Evolutionary conservation across 2,329 filamentous ascomycete species (phyloP).

Genomic region (Sphaerulina musiva): DNA sequence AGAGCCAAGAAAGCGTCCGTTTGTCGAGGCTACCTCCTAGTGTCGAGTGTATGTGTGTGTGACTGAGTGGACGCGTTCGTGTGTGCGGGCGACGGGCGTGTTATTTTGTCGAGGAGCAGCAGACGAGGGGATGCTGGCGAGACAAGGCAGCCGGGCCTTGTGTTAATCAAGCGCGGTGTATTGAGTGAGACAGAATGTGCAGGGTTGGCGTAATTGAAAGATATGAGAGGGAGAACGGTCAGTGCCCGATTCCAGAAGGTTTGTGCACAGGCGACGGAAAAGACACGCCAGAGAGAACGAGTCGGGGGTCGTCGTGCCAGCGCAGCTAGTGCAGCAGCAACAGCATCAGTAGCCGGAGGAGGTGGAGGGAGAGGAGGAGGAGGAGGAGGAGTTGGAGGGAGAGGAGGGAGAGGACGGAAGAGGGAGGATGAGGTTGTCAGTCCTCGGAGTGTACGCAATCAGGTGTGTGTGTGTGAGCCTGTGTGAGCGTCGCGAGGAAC

Average conservation of each 20-base stretch:
- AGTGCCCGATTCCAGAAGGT: conserved; percentile 21
- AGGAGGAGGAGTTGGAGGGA: too few species aligned
- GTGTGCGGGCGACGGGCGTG: background rate
- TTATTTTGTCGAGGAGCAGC: conserved; percentile 5
- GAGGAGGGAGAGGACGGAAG: too few species aligned
- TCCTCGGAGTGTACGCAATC: too few species aligned
- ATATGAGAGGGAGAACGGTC: conserved; percentile 11
- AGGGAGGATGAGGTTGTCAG: too few species aligned
- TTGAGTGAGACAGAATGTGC: conserved; percentile 22
- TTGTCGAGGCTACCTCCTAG: background rate
- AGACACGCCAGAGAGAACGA: conserved; percentile 1
- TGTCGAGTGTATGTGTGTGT: background rate
- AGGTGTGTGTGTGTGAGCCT: background rate
- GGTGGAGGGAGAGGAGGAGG: too few species aligned
- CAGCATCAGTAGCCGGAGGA: background rate
- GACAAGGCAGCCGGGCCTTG: conserved; percentile 13
- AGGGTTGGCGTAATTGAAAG: conserved; percentile 17
- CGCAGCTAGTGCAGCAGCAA: background rate
- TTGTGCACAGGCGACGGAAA: conserved; percentile 8
- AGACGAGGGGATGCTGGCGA: conserved; percentile 18
- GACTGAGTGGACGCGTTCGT: too few species aligned
- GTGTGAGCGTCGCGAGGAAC: background rate
- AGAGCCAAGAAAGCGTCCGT: background rate
- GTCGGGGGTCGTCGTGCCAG: background rate
- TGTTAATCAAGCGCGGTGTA: conserved; percentile 22